Conservation (phyloP, 169 alveolate species). For the Plasmodium sp. region DNA sequence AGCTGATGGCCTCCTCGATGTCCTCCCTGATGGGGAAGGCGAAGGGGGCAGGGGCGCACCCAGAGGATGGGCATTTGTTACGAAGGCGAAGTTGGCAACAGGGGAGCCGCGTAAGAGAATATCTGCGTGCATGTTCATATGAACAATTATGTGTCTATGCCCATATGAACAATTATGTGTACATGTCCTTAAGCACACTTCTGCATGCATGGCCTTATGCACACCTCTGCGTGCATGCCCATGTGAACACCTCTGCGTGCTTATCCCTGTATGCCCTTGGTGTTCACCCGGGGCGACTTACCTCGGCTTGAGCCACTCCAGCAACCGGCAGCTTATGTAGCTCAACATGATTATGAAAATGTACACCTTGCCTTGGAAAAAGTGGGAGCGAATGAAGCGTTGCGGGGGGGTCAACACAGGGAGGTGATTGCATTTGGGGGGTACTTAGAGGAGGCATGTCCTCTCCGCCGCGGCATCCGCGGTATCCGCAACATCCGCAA, state of each 20-base stretch:
- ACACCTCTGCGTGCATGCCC: neutral
- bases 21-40: neutral
- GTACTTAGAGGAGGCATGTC: neutral
- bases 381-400: neutral
- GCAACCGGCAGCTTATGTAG: conserved; percentile 24
- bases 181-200: neutral
- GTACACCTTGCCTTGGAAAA: conserved; percentile 21
- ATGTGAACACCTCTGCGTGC: neutral
- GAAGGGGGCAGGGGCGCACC: neutral
- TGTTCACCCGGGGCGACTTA: neutral
- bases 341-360: conserved; percentile 64
- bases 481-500: too few species aligned
- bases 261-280: neutral
- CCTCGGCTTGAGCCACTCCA: conserved; percentile 70
- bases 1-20: conserved; percentile 60
- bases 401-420: neutral
- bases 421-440: neutral
- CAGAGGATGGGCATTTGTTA: neutral
- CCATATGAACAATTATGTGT: neutral
- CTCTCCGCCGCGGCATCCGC: neutral
- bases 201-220: neutral
- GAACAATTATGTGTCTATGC: neutral
- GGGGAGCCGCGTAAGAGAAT: neutral
- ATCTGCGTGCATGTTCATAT: neutral
- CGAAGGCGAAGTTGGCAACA: neutral